Conservation (phyloP, 2,329 filamentous ascomycete genomes). For the Hypomyces perniciosus region DNA sequence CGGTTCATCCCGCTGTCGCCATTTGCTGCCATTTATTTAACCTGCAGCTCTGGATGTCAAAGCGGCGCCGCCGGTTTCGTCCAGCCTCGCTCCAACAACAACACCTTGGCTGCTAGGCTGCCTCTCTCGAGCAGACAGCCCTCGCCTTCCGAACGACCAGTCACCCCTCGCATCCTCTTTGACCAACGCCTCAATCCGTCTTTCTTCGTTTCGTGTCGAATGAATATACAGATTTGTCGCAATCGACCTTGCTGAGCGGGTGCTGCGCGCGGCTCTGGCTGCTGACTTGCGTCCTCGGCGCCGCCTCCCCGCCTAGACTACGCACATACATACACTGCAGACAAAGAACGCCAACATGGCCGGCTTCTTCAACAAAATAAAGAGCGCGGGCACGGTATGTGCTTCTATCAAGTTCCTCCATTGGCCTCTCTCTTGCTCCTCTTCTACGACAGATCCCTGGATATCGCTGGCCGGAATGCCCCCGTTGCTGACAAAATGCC, state of each 20-base stretch:
- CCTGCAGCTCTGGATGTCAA: not conserved
- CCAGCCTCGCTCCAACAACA: constrained; percentile 4
- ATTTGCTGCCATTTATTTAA: not conserved
- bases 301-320: constrained; percentile 4
- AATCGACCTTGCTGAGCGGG: constrained; percentile 25
- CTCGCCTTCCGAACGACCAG: not conserved
- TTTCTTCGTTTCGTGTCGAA: constrained; percentile 17
- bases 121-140: not conserved
- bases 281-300: constrained; percentile 21
- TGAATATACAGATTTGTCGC: constrained; percentile 20
- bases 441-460: not conserved
- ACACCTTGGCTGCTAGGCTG: not conserved
- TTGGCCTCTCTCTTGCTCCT: constrained; percentile 1
- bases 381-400: constrained; percentile 50
- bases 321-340: not conserved
- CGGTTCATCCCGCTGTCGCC: not conserved
- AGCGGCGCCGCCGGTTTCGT: constrained; percentile 4
- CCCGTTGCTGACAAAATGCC: constrained; percentile 28
- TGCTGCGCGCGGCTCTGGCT: constrained; percentile 29
- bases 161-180: not conserved
- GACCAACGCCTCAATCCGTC: not conserved
- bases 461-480: constrained; percentile 19
- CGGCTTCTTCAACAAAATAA: constrained; percentile 55
- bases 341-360: constrained; percentile 38
- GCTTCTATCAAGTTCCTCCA: constrained; percentile 5